A percentile compares a stretch with the other conserved stretches of the same genome.
phyloP scores from a whole-genome alignment of 108 stramenopile species.

The Tribonema minus region DNA sequence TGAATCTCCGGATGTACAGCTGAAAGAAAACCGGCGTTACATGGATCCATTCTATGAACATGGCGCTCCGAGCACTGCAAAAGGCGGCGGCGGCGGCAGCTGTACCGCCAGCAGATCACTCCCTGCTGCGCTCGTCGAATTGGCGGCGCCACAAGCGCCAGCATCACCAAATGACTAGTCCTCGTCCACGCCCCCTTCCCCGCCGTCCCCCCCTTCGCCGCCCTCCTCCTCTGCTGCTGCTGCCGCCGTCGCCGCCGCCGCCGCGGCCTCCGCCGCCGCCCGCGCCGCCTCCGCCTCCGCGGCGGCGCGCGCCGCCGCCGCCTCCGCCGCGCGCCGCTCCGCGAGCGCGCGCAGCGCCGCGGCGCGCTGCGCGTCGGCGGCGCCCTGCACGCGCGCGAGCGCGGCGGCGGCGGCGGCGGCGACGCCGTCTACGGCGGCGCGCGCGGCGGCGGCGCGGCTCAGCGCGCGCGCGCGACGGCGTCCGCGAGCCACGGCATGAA shows the following conservation, averaged over 20 bases:
- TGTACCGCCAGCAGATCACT: too few species aligned
- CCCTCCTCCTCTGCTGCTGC: not conserved
- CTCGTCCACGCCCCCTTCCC: not conserved
- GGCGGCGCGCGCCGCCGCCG: too few species aligned
- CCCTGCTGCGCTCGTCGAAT: too few species aligned
- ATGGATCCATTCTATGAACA: too few species aligned
- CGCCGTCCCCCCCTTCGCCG: not conserved
- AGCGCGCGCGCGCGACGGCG: not conserved
- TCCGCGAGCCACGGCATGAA: slow-evolving; percentile 47
- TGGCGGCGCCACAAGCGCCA: too few species aligned
- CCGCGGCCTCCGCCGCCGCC: too few species aligned
- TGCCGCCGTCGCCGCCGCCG: not conserved
- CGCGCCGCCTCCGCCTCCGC: too few species aligned
- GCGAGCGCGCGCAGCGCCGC: slow-evolving; percentile 1
- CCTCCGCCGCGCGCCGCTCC: not conserved
- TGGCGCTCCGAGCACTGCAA: too few species aligned
- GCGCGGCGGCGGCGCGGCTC: not conserved
- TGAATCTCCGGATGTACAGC: too few species aligned
- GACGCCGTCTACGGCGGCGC: not conserved
- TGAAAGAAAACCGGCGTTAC: too few species aligned
- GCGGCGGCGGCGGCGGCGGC: not conserved
- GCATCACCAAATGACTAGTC: too few species aligned
- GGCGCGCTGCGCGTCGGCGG: not conserved
- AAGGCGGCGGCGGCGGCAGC: too few species aligned
- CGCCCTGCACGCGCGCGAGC: not conserved